These are phyloP conservation scores for Rhynchospora pubera DNA, from an alignment of 176 grass and related monocot species.

Conservation along the genomic window DNA sequence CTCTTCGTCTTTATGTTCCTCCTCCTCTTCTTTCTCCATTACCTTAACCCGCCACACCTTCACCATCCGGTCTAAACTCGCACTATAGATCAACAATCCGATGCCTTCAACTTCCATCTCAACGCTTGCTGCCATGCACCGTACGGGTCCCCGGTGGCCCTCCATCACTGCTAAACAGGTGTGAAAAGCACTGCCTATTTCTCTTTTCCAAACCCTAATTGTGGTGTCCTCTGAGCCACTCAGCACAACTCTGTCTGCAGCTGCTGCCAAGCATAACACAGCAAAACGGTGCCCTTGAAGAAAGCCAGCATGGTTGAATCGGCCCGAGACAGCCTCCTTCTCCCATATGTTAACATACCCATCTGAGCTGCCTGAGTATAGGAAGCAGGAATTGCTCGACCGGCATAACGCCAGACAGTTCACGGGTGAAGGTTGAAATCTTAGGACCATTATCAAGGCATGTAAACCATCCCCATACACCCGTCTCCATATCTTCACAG, in stretches of 20 bases:
- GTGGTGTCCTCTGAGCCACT: conserved; percentile 87
- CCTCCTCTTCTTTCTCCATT: conserved; percentile 28
- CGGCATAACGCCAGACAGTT: conserved; percentile 49
- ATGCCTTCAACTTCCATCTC: conserved; percentile 58
- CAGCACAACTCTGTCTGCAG: conserved; percentile 42
- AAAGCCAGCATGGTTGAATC: conserved; percentile 51
- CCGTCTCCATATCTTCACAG: conserved; percentile 86
- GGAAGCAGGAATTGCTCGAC: conserved; percentile 31
- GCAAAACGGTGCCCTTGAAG: conserved; percentile 75
- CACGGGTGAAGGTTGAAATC: conserved; percentile 59
- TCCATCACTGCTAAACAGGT: conserved; percentile 84
- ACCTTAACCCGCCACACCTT: conserved; percentile 94
- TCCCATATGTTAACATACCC: conserved; percentile 91
- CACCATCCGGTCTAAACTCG: conserved; percentile 69
- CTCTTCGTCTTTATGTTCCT: conserved; percentile 5
- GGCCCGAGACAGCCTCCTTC: conserved; percentile 55
- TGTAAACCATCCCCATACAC: conserved; percentile 57
- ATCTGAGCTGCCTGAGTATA: conserved; percentile 75
- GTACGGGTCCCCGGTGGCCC: conserved; percentile 61
- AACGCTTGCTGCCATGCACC: conserved; percentile 59
- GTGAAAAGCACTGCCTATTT: conserved; percentile 37
- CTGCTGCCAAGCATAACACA: conserved; percentile 58
- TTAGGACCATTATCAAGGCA: conserved; percentile 60
- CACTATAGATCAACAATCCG: conserved; percentile 73
- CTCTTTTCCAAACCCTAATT: conserved; percentile 72